Evolutionary conservation across 345 rosid species (phyloP).

Genomic region (Citrus sinensis): DVS_A1.0 CM039169.1:20183501-20184000

Average conservation of each 20-base stretch:
- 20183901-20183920: constrained; percentile 18
- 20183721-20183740: background rate
- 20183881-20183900: constrained; percentile 46
- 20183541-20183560: background rate
- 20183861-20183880: constrained; percentile 27
- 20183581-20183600: background rate
- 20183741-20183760: background rate
- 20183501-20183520: background rate
- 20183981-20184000: too few relatives aligned
- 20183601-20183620: background rate
- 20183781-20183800: too few relatives aligned
- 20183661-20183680: constrained; percentile 15
- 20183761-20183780: background rate
- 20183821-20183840: background rate
- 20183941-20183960: constrained; percentile 20
- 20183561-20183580: too few relatives aligned
- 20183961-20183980: background rate
- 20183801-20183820: background rate
- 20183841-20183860: background rate
- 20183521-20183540: background rate
- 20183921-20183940: constrained; percentile 3
- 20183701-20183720: constrained; percentile 72
- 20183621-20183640: background rate
- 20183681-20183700: constrained; percentile 8
- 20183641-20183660: background rate